These are phyloP conservation scores for Trichoderma koningiopsis DNA, from an alignment of 2,329 filamentous ascomycete genomes.

Conservation along the genomic window DNA sequence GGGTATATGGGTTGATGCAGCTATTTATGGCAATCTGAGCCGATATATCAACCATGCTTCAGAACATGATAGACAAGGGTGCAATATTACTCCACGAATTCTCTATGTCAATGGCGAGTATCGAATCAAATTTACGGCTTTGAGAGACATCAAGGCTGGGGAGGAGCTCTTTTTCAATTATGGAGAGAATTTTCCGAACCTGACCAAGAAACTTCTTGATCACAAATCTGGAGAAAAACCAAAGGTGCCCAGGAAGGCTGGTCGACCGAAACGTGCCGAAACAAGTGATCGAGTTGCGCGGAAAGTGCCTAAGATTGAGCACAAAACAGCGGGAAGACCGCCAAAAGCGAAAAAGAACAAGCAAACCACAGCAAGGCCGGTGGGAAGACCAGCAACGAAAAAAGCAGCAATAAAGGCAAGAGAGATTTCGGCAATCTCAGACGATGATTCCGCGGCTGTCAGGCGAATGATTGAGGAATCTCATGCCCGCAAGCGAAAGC, in stretches of 20 bases:
- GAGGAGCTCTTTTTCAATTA: constrained; percentile 85
- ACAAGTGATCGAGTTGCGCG: constrained; percentile 30
- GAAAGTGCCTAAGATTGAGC: constrained; percentile 31
- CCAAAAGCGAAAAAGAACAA: constrained; percentile 26
- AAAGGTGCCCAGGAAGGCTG: constrained; percentile 32
- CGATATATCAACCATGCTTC: constrained; percentile 81
- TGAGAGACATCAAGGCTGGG: constrained; percentile 66
- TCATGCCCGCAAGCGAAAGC: constrained; percentile 36
- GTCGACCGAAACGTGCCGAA: constrained; percentile 29
- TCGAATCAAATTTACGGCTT: constrained; percentile 73
- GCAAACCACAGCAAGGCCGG: background rate
- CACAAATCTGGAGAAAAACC: constrained; percentile 41
- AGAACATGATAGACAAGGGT: constrained; percentile 52
- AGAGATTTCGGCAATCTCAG: background rate
- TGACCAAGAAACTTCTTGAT: constrained; percentile 50
- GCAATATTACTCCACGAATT: constrained; percentile 66
- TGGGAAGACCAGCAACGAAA: constrained; percentile 27
- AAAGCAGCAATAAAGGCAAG: background rate
- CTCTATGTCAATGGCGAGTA: constrained; percentile 74
- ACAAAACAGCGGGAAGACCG: constrained; percentile 32
- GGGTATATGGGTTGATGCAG: constrained; percentile 71
- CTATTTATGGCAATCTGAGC: constrained; percentile 76
- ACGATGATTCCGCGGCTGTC: constrained; percentile 14
- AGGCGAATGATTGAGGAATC: constrained; percentile 10
- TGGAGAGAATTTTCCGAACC: constrained; percentile 66